phyloP scores from a whole-genome alignment of 2,329 filamentous ascomycete genomes.

The Tolypocladium inflatum region DNA sequence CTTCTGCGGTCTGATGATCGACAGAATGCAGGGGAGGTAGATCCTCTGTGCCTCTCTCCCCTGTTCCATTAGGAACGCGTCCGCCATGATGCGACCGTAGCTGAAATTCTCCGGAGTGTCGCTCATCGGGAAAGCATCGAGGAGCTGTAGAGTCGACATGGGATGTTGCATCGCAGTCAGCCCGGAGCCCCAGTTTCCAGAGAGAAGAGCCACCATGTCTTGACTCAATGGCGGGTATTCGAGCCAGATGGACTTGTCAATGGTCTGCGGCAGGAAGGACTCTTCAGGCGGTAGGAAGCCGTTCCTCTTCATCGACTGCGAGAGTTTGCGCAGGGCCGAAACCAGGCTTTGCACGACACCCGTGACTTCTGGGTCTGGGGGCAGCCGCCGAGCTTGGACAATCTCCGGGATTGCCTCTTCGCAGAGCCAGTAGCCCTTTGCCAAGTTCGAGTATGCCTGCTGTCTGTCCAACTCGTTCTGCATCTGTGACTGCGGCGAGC shows the following conservation, averaged over 20 bases:
- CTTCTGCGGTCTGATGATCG: slow-evolving; percentile 59
- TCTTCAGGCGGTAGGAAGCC: slow-evolving; percentile 64
- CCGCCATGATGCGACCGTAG: slow-evolving; percentile 69
- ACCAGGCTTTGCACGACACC: slow-evolving; percentile 46
- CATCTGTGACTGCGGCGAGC: slow-evolving; percentile 38
- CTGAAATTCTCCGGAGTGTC: slow-evolving; percentile 67
- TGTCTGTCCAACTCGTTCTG: slow-evolving; percentile 48
- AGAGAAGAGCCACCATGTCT: slow-evolving; percentile 61
- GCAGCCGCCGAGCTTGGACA: slow-evolving; percentile 29
- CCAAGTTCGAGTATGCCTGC: slow-evolving; percentile 77
- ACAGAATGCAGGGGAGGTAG: slow-evolving; percentile 64
- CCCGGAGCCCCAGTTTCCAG: slow-evolving; percentile 46
- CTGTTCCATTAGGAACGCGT: slow-evolving; percentile 64
- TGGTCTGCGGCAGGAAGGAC: slow-evolving; percentile 61
- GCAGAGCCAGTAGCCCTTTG: slow-evolving; percentile 78
- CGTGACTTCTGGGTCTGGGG: slow-evolving; percentile 36
- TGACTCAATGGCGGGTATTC: slow-evolving; percentile 65
- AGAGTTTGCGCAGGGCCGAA: slow-evolving; percentile 61
- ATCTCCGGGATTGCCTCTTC: slow-evolving; percentile 44
- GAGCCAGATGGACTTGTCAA: slow-evolving; percentile 76
- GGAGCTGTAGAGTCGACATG: slow-evolving; percentile 39
- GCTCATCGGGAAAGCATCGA: slow-evolving; percentile 65
- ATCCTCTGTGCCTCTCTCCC: slow-evolving; percentile 60
- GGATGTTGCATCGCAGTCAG: slow-evolving; percentile 38
- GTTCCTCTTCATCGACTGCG: slow-evolving; percentile 78